phyloP scores from a whole-genome alignment of 805 yeast genomes.

The Kodamaea laetipori region DNA sequence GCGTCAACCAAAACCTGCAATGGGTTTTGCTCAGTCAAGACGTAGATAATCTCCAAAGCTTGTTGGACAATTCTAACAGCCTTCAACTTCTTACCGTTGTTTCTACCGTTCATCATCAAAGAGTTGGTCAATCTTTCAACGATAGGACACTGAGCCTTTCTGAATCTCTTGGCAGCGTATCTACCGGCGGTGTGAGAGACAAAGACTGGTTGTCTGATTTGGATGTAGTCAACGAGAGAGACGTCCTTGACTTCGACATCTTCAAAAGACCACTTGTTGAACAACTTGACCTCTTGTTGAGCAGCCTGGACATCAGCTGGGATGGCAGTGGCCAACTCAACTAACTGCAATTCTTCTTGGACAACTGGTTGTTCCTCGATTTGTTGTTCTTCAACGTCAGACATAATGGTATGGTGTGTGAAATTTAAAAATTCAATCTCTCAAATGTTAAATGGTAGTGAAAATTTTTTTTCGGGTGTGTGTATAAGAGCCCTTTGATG shows the following conservation, averaged over 20 bases:
- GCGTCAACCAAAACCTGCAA: slow-evolving; percentile 99
- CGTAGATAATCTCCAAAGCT: slow-evolving; percentile 96
- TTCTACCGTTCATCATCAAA: slow-evolving; percentile 99
- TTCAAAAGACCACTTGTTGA: slow-evolving; percentile 99
- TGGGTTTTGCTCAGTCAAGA: slow-evolving; percentile 99
- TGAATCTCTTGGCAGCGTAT: slow-evolving; percentile 99
- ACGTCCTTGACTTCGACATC: slow-evolving; percentile 97
- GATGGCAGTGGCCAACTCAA: slow-evolving; percentile 90
- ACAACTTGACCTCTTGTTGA: slow-evolving; percentile 93
- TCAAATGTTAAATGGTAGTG: neutral
- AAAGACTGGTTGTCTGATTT: slow-evolving; percentile 95
- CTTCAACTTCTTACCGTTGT: slow-evolving; percentile 99
- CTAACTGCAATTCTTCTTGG: slow-evolving; percentile 80
- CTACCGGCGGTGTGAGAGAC: slow-evolving; percentile 99
- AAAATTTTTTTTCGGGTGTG: neutral
- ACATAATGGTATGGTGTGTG: slow-evolving; percentile 52
- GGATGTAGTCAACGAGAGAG: slow-evolving; percentile 97
- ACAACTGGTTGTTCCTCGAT: slow-evolving; percentile 65
- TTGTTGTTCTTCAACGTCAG: slow-evolving; percentile 77
- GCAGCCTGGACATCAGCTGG: slow-evolving; percentile 97
- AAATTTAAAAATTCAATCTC: slow-evolving; percentile 1
- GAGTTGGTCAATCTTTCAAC: slow-evolving; percentile 99
- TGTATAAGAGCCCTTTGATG: slow-evolving; percentile 4
- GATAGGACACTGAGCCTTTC: slow-evolving; percentile 99
- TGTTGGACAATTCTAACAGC: slow-evolving; percentile 99